These are phyloP conservation scores for Heritiera littoralis DNA, from an alignment of 345 rosid species.

Conservation along the genomic window DNA sequence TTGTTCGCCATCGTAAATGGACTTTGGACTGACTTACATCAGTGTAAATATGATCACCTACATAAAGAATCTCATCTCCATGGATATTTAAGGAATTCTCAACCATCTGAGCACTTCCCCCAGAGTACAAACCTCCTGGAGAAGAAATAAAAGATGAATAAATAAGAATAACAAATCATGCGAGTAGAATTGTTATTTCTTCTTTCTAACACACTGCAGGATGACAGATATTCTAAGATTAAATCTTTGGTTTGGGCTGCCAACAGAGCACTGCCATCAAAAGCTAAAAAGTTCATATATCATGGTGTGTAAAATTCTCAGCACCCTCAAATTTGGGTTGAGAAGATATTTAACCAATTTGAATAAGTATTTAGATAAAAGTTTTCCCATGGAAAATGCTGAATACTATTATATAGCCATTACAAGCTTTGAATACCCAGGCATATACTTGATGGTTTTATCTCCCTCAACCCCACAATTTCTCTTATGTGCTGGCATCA, in stretches of 20 bases:
- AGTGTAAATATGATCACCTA: conserved; percentile 95
- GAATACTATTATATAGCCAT: not conserved
- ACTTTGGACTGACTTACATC: conserved; percentile 95
- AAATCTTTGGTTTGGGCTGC: not conserved
- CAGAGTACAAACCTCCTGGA: conserved; percentile 84
- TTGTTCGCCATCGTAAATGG: conserved; percentile 93
- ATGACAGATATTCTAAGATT: not conserved
- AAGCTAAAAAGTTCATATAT: not conserved
- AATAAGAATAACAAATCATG: conserved; percentile 11
- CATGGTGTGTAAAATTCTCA: not conserved
- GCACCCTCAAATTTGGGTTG: not conserved
- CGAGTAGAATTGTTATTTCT: not conserved
- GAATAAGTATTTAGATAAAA: conserved; percentile 9
- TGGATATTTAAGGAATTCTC: conserved; percentile 84
- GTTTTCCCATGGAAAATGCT: not conserved
- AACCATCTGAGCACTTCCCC: conserved; percentile 97
- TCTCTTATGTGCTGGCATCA: not conserved
- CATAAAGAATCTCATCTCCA: conserved; percentile 95
- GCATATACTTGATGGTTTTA: not conserved
- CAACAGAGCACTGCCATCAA: not conserved
- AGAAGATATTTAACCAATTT: not conserved
- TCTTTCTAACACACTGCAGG: not conserved
- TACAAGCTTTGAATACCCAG: conserved; percentile 6
- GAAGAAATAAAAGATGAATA: conserved; percentile 23
- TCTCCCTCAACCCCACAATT: not conserved